A percentile compares a stretch with the other conserved stretches of the same genome.
These are phyloP conservation scores for Clonostachys rhizophaga DNA, from an alignment of 2,329 filamentous ascomycete genomes.

Conservation along the genomic window DNA sequence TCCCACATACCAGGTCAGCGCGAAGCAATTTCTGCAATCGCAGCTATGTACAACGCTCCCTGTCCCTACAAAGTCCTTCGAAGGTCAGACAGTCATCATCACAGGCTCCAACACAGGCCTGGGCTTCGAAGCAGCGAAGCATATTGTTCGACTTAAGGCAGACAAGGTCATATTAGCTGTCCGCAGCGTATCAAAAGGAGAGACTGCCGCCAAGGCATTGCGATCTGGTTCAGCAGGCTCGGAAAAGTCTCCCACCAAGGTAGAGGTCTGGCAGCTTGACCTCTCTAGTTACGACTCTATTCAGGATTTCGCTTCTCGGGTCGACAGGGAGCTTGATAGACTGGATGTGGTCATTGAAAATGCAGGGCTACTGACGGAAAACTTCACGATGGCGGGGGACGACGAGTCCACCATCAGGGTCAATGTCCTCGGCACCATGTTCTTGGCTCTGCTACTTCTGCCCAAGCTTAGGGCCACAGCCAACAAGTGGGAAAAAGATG, in stretches of 20 bases:
- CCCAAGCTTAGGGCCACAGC: slow-evolving; percentile 31
- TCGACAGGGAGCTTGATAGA: slow-evolving; percentile 16
- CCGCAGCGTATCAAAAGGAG: slow-evolving; percentile 7
- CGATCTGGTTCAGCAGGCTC: not conserved
- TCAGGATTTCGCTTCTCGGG: slow-evolving; percentile 21
- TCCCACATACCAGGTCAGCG: no score
- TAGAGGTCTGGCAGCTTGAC: slow-evolving; percentile 19
- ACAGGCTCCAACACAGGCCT: slow-evolving; percentile 26
- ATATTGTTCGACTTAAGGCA: slow-evolving; percentile 16
- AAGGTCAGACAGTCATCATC: slow-evolving; percentile 22
- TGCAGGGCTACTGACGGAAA: slow-evolving; percentile 16
- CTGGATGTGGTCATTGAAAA: slow-evolving; percentile 30
- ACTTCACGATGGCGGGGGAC: slow-evolving; percentile 19
- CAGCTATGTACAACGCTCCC: not conserved
- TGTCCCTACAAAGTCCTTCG: slow-evolving; percentile 9
- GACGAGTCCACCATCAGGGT: slow-evolving; percentile 36
- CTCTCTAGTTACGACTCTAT: slow-evolving; percentile 28
- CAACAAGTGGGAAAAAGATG: slow-evolving; percentile 6
- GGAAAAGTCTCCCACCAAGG: slow-evolving; percentile 1
- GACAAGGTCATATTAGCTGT: slow-evolving; percentile 23
- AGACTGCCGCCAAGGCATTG: slow-evolving; percentile 1
- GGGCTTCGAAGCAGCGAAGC: slow-evolving; percentile 23
- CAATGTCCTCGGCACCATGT: slow-evolving; percentile 31
- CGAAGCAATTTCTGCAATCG: no score
- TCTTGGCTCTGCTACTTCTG: not conserved